Evolutionary conservation across 176 grass and related monocot species (phyloP), one percentile per base, ranked within the genome.

Genomic region (Carex kokanica): DNA sequence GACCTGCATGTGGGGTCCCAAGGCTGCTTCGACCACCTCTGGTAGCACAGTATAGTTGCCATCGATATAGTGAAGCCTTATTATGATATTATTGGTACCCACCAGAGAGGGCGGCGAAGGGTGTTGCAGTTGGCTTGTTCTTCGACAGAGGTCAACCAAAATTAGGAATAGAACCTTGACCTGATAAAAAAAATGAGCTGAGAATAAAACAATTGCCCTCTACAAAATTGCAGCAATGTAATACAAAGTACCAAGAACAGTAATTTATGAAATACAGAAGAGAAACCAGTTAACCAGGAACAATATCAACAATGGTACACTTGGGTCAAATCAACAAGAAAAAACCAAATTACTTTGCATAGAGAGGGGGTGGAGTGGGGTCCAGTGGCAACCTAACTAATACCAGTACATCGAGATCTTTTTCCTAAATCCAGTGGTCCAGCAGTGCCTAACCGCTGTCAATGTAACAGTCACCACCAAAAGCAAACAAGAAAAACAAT

Each of bases 1-100:
- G 78, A 99, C 96, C 96, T 99, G 96, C 96, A 99, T 99, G 83
- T 99, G 96, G 32, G 96, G 93, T 53, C 93, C 91, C 72, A 99
- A 91, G 84, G 96, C 94, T 41, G 91, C 96, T 93, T 99, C 96
- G 57, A 99, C 96, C 60, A 99, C 96, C 88, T 99, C 96, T 74
- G 96, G 96, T 32, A 89, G 89, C 79, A 99, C 96, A 61, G 93
- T 99, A 88, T 99, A 95, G 83, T 87, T 99, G 59, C 96, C 96
- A 80, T 99, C 96, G 8, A 99, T 99, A 84, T 95, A 99, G 65
- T 99, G 96, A 78, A 99, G 82, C 70, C 91, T 90, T 95, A 99
- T 99, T 52, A 91, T 99, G 81, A 99, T 92, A 81, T 93, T 99
- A 89, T 63, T 92, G 8, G 96, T 88, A 52, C 96, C 96, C 89